Evolutionary conservation across 805 yeast species (phyloP).

Genomic region (Helenozyma rhizophorensis): DNA sequence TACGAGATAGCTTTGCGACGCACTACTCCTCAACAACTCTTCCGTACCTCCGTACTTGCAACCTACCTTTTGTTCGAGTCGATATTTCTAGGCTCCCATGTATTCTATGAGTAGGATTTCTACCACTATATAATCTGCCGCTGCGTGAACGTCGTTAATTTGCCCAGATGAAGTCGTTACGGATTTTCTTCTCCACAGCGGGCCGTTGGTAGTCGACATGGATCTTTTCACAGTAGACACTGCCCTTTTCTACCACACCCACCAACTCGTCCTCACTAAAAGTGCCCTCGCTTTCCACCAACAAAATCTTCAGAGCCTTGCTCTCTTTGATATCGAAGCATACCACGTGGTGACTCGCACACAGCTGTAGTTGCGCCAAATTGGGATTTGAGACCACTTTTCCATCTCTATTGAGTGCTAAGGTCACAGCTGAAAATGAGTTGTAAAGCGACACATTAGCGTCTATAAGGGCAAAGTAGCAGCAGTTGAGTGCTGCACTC

Average conservation of each 20-base stretch:
- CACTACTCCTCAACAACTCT: too few species aligned
- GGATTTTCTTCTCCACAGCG: constrained; percentile 44
- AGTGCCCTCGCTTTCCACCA: constrained; percentile 68
- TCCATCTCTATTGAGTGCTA: constrained; percentile 24
- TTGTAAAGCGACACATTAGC: constrained; percentile 67
- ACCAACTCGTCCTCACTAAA: constrained; percentile 57
- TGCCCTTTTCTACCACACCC: constrained; percentile 48
- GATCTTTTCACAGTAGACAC: constrained; percentile 40
- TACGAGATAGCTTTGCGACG: neutral
- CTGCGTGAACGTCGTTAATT: too few species aligned
- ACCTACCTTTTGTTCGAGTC: too few species aligned
- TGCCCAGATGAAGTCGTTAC: constrained; percentile 58
- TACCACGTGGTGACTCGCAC: constrained; percentile 61
- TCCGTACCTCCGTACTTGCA: too few species aligned
- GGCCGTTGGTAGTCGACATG: constrained; percentile 45
- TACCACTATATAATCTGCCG: too few species aligned
- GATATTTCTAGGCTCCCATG: too few species aligned
- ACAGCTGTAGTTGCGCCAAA: constrained; percentile 33
- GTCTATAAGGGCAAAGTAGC: constrained; percentile 71
- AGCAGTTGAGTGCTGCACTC: constrained; percentile 67
- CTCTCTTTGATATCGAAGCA: constrained; percentile 55
- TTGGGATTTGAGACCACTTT: constrained; percentile 42
- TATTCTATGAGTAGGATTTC: too few species aligned
- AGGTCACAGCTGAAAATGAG: constrained; percentile 56
- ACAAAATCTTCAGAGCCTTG: constrained; percentile 51